Conservation (phyloP, 2,329 filamentous ascomycete species). For the Aureobasidium melanogenum region DNA sequence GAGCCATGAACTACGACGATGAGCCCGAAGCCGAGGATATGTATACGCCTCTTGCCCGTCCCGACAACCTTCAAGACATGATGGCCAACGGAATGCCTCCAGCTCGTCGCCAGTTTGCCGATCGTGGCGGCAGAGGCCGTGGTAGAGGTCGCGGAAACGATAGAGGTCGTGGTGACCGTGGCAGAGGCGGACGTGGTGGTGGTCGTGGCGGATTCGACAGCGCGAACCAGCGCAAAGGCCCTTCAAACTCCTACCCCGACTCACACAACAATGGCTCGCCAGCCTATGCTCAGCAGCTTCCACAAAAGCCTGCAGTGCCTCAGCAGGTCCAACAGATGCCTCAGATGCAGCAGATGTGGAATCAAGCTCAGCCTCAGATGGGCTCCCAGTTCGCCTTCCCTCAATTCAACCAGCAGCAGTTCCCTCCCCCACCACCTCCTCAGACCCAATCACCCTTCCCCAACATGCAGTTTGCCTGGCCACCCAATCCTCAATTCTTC, state of each 20-base stretch:
- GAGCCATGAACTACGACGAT: constrained; percentile 33
- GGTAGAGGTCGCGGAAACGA: constrained; percentile 16
- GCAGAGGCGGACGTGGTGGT: constrained; percentile 24
- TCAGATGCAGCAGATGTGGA: constrained; percentile 5
- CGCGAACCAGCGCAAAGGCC: constrained; percentile 3
- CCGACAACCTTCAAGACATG: constrained; percentile 38
- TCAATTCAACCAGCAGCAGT: constrained; percentile 16
- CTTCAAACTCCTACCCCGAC: constrained; percentile 20
- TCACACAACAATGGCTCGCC: constrained; percentile 16
- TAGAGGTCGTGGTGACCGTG: constrained; percentile 23
- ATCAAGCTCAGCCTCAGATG: background rate
- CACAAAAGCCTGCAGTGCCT: constrained; percentile 14
- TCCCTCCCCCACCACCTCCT: constrained; percentile 11
- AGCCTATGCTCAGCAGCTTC: constrained; percentile 12
- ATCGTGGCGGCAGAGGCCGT: constrained; percentile 23
- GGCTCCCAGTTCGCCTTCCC: constrained; percentile 6
- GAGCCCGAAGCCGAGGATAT: constrained; percentile 35
- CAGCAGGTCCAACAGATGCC: constrained; percentile 12
- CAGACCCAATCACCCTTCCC: background rate
- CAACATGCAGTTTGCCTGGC: constrained; percentile 8
- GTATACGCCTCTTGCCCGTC: constrained; percentile 39
- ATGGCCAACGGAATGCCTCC: constrained; percentile 32
- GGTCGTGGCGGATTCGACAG: constrained; percentile 18
- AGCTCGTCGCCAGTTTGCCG: constrained; percentile 29
- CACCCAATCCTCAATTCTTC: constrained; percentile 10